Evolutionary conservation across 306 rosid species (phyloP).

Genomic region (Vigna reflexopilosa): DNA sequence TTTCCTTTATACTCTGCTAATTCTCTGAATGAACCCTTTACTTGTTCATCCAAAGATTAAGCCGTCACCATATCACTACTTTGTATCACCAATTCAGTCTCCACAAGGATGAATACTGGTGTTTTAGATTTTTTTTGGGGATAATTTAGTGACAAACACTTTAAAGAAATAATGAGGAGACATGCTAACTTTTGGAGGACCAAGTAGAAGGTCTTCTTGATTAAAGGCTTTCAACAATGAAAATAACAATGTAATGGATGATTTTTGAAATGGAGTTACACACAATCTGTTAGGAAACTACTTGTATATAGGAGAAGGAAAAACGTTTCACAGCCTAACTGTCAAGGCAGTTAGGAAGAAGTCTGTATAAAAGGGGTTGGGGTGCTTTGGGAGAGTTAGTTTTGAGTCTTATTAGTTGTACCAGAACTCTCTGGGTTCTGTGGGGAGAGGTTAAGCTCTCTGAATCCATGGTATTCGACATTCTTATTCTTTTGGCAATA

Average conservation of each 20-base stretch:
- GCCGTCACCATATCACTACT: background rate
- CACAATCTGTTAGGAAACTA: no score
- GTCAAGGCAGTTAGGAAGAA: no score
- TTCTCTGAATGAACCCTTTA: background rate
- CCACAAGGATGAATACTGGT: background rate
- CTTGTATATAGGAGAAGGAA: no score
- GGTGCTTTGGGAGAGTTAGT: no score
- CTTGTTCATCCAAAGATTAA: background rate
- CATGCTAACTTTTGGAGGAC: background rate
- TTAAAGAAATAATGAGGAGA: background rate
- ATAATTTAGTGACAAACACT: background rate
- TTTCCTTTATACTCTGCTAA: background rate
- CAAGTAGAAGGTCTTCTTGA: constrained; percentile 7
- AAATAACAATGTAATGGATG: background rate
- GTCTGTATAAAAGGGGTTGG: no score
- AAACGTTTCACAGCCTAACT: no score
- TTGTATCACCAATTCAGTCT: background rate
- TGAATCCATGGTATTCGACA: no score
- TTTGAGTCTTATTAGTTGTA: no score
- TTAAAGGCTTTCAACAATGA: constrained; percentile 6
- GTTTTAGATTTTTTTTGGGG: background rate
- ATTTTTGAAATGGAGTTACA: background rate
- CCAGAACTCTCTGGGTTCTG: no score
- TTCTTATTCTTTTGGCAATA: no score
- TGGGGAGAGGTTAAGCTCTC: no score